phyloP scores from a whole-genome alignment of 257 asterid genomes.

The Parsonsia alboflavescens region DNA sequence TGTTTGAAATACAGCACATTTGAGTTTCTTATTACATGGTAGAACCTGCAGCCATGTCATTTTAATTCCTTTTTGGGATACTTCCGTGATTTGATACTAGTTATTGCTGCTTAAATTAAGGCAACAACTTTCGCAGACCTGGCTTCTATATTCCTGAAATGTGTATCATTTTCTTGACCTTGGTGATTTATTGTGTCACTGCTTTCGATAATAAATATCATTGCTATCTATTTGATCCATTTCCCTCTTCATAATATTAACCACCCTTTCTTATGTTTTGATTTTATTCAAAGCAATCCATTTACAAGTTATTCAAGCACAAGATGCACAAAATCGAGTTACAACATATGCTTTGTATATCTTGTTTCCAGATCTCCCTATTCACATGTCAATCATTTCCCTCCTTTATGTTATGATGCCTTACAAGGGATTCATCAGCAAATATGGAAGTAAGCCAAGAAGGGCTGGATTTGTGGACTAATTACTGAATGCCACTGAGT shows the following conservation, averaged over 20 bases:
- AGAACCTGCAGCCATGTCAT: not conserved
- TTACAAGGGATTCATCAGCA: constrained; percentile 55
- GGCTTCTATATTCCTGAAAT: not conserved
- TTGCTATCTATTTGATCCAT: too few species aligned
- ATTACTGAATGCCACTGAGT: constrained; percentile 40
- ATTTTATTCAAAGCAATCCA: too few species aligned
- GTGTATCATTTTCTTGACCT: not conserved
- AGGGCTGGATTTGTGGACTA: constrained; percentile 79
- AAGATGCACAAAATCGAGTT: too few species aligned
- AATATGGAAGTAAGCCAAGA: too few species aligned
- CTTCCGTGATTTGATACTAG: not conserved
- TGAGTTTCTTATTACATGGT: not conserved
- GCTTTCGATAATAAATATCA: not conserved
- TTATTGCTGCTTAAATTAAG: not conserved
- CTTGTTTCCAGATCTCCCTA: constrained; percentile 85
- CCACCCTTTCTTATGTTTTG: too few species aligned
- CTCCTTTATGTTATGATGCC: constrained; percentile 14
- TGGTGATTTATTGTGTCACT: not conserved
- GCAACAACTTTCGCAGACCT: not conserved
- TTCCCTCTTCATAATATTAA: too few species aligned
- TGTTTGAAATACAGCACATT: not conserved
- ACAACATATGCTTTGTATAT: too few species aligned
- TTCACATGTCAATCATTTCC: constrained; percentile 66
- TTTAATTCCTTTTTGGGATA: not conserved
- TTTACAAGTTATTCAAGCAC: too few species aligned